Evolutionary conservation across 169 alveolate species (phyloP).

Genomic region (Plasmodium gallinaceum): DNA sequence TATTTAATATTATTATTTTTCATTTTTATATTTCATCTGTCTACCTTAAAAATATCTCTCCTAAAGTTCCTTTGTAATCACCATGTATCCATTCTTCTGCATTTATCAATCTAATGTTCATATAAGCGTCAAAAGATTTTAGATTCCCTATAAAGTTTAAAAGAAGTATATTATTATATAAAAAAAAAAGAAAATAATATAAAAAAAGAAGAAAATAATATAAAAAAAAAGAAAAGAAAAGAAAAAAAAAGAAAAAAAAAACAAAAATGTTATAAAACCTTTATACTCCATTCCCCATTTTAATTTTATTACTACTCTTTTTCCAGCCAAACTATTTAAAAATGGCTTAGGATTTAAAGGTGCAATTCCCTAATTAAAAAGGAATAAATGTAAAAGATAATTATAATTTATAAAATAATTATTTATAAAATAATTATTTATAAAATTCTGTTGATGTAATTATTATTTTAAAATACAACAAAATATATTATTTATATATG

Average conservation of each 20-base stretch:
- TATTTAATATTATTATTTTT: background rate
- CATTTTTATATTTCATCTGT: background rate
- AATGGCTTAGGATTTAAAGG: conserved; percentile 97
- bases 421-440: background rate
- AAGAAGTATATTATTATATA: conserved; percentile 4
- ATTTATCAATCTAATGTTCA: conserved; percentile 91
- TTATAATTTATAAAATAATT: background rate
- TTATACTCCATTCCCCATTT: conserved; percentile 97
- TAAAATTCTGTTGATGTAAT: background rate
- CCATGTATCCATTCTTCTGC: conserved; percentile 96
- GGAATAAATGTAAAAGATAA: background rate
- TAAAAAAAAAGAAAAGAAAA: background rate
- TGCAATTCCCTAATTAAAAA: conserved; percentile 77
- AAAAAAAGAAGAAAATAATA: too few relatives aligned
- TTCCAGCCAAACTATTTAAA: conserved; percentile 91
- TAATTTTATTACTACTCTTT: conserved; percentile 91
- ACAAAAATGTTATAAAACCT: conserved; percentile 80
- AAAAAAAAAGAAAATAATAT: background rate
- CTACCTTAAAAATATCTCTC: conserved; percentile 89
- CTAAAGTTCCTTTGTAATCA: conserved; percentile 92
- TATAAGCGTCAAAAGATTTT: conserved; percentile 93
- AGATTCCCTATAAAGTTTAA: conserved; percentile 80
- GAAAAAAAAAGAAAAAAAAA: too few relatives aligned
- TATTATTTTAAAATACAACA: background rate
- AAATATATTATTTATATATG: too few relatives aligned